Evolutionary conservation across 371 early-diverging fungal species (phyloP).

Genomic region (Coemansia sp.): DNA sequence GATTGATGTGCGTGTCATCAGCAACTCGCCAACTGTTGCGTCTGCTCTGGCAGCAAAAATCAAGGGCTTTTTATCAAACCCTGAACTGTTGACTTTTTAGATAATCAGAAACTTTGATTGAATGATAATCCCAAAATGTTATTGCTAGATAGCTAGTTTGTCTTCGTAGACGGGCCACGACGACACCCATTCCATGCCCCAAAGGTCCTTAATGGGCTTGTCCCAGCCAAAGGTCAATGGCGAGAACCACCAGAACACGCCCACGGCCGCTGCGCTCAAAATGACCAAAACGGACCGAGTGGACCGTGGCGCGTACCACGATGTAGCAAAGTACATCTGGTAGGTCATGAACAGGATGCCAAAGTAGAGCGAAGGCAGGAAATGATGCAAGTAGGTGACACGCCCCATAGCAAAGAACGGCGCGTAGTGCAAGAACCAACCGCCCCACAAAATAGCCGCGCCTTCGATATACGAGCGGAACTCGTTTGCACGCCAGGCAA

Average conservation of each 20-base stretch:
- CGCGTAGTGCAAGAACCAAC: conserved; percentile 95
- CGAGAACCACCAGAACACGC: conserved; percentile 73
- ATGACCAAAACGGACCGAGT: conserved; percentile 46
- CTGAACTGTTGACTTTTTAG: conserved; percentile 28
- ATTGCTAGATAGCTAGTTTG: conserved; percentile 21
- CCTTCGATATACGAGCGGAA: conserved; percentile 76
- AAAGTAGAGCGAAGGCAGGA: conserved; percentile 94
- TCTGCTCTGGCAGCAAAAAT: conserved; percentile 26
- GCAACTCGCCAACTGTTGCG: conserved; percentile 24
- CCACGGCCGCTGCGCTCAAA: conserved; percentile 51
- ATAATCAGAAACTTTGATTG: background rate
- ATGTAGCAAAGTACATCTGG: conserved; percentile 69
- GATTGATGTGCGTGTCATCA: conserved; percentile 28
- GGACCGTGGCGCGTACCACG: conserved; percentile 20
- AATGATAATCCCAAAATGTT: background rate
- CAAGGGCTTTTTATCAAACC: conserved; percentile 41
- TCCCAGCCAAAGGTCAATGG: conserved; percentile 81
- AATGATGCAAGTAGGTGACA: conserved; percentile 98
- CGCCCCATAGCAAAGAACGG: conserved; percentile 98
- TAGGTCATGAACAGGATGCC: conserved; percentile 75
- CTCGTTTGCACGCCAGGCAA: conserved; percentile 42
- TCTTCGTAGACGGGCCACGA: conserved; percentile 61
- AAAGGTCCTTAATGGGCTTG: conserved; percentile 63
- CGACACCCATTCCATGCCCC: conserved; percentile 57
- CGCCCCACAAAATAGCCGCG: conserved; percentile 71